Conservation (phyloP, 2,329 filamentous ascomycete species). For the Neopestalotiopsis rosae region DNA sequence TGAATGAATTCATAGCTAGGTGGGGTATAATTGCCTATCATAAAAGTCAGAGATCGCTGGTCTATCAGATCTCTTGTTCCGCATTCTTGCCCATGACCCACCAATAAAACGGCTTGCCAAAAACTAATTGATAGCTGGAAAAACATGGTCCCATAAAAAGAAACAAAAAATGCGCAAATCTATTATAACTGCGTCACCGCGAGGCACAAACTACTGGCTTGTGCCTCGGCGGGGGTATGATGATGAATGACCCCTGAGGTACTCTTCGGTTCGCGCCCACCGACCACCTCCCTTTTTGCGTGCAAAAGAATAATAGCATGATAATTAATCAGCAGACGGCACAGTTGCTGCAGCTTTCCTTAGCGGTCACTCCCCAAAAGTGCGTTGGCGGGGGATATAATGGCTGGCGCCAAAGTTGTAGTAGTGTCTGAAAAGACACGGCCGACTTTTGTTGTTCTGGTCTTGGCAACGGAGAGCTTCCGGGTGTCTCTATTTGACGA, state of each 20-base stretch:
- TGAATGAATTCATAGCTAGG: conserved; percentile 67
- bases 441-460: neutral
- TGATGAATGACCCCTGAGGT: neutral
- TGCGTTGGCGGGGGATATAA: neutral
- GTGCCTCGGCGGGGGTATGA: neutral
- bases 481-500: neutral
- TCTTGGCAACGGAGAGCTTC: neutral
- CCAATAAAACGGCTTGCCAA: conserved; percentile 29
- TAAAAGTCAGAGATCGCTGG: conserved; percentile 21
- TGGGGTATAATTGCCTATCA: conserved; percentile 59
- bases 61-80: neutral
- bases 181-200: no score
- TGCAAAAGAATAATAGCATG: no score
- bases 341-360: neutral
- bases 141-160: conserved; percentile 23
- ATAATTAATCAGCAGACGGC: neutral
- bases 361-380: neutral
- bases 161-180: neutral
- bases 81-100: conserved; percentile 21
- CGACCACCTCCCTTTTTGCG: neutral
- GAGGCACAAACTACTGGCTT: no score
- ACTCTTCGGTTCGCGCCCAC: neutral
- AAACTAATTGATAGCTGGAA: conserved; percentile 29
- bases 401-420: neutral
- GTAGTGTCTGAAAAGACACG: neutral